Evolutionary conservation across 345 rosid genomes (phyloP), one percentile per base, ranked within the genome.

Genomic region (Eucalyptus albens): DNA sequence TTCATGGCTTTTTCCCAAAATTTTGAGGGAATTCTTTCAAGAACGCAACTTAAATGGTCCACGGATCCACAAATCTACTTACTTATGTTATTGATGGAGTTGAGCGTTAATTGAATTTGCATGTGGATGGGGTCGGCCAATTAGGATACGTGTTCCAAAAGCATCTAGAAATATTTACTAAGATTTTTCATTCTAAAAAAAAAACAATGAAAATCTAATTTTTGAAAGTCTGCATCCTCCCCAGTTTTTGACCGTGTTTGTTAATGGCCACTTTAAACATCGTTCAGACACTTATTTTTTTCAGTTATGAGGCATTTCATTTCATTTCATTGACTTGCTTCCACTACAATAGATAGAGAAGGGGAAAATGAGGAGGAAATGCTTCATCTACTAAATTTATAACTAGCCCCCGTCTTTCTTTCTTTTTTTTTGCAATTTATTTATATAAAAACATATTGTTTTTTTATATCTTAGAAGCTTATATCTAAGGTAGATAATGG

Each of bases 361-460:
- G 67, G 31, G 67, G n/a, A 12, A 60, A 60, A 60, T 26, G 7
- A 5, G 67, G 67, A 60, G 67, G 15, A 12, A 27, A 60, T 27
- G n/a, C 16, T 11, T 60, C 26, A 0, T 60, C 31, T 26, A 24
- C 65, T 26, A 1, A 3, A 60, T 27, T 60, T 60, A 27, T 26
- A 11, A 26, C 31, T 60, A 60, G 16, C 67, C 2, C n/a, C 16
- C 2, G 3, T 60, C 15, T 55, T 55, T 8, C 2, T 5, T 50
- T 49, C 0, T 21, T 5, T 50, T 49, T 0, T 21, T 10, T 2
- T 55, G n/a, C n/a, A n/a, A n/a, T n/a, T n/a, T n/a, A n/a, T 55
- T 21, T 4, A 2, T 4, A 4, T 11, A 27, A 10, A 11, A 60
- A 12, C 31, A 60, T 60, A 60, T 6, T 60, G 31, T 0, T 60